Evolutionary conservation across 108 stramenopile genomes (phyloP).

Genomic region (Nitzschia sp.): DNA sequence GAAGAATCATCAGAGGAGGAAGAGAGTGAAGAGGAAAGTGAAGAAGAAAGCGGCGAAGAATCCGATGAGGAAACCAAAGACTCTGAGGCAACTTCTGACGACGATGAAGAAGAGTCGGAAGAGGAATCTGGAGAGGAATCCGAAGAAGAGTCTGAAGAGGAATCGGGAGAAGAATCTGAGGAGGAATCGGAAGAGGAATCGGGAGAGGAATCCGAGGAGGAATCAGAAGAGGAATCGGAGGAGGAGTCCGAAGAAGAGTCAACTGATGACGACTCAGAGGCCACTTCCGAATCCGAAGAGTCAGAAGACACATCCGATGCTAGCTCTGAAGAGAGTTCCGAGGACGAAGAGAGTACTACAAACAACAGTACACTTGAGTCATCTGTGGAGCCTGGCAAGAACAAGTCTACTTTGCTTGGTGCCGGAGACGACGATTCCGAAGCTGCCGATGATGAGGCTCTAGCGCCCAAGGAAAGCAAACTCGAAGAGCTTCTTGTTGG

Average conservation of each 20-base stretch:
- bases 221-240: conserved; percentile 13
- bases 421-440: conserved; percentile 8
- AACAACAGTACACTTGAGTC: conserved; percentile 16
- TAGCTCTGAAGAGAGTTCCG: conserved; percentile 5
- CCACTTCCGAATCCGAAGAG: conserved; percentile 2
- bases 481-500: conserved; percentile 23
- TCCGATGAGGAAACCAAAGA: conserved; percentile 2
- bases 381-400: background rate
- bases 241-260: conserved; percentile 18
- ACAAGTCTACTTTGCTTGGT: conserved; percentile 9
- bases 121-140: conserved; percentile 3
- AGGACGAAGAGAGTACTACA: conserved; percentile 16
- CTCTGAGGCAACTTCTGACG: conserved; percentile 1
- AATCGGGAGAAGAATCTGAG: conserved; percentile 7
- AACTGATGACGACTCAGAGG: conserved; percentile 15
- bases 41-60: conserved; percentile 7
- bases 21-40: conserved; percentile 7
- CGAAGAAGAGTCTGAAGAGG: background rate
- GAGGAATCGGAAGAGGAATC: background rate
- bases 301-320: conserved; percentile 3
- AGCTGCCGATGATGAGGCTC: conserved; percentile 3
- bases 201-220: conserved; percentile 17
- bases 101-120: background rate
- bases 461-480: conserved; percentile 17
- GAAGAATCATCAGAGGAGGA: conserved; percentile 7